Percentiles rank a stretch among this genome's conserved stretches.
phyloP scores from a whole-genome alignment of 176 grass and related monocot species.

The Hsuehochloa calcarea region DNA sequence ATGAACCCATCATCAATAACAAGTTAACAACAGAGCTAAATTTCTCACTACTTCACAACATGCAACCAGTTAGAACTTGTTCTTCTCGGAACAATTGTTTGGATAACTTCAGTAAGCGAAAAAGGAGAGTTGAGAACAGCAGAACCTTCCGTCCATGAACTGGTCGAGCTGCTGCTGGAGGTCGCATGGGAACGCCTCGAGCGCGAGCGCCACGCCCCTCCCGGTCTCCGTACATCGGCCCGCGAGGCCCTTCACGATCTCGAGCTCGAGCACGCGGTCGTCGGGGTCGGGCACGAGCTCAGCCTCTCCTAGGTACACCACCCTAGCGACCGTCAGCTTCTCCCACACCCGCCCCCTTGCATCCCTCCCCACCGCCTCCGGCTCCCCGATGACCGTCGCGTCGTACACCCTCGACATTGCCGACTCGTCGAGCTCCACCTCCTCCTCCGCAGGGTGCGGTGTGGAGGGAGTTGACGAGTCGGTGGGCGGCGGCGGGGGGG shows the following conservation, averaged over 20 bases:
- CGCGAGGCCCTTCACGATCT: slow-evolving; percentile 70
- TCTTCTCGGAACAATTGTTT: neutral
- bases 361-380: slow-evolving; percentile 79
- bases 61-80: neutral
- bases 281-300: slow-evolving; percentile 77
- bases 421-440: slow-evolving; percentile 37
- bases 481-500: neutral
- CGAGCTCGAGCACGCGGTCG: slow-evolving; percentile 73
- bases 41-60: neutral
- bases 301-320: slow-evolving; percentile 90
- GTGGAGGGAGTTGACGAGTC: neutral
- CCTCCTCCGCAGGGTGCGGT: neutral
- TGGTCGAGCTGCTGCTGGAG: slow-evolving; percentile 85
- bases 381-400: slow-evolving; percentile 90
- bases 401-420: slow-evolving; percentile 86
- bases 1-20: neutral
- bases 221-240: slow-evolving; percentile 50
- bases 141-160: slow-evolving; percentile 81
- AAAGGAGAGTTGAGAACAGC: neutral
- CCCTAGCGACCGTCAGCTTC: slow-evolving; percentile 73
- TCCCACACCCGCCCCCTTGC: slow-evolving; percentile 71
- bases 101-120: neutral
- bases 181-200: slow-evolving; percentile 80
- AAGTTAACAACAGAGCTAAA: neutral
- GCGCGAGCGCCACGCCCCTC: slow-evolving; percentile 56